These are phyloP conservation scores for Raddia guianensis DNA, from an alignment of 176 grass and related monocot species.

Conservation along the genomic window DNA sequence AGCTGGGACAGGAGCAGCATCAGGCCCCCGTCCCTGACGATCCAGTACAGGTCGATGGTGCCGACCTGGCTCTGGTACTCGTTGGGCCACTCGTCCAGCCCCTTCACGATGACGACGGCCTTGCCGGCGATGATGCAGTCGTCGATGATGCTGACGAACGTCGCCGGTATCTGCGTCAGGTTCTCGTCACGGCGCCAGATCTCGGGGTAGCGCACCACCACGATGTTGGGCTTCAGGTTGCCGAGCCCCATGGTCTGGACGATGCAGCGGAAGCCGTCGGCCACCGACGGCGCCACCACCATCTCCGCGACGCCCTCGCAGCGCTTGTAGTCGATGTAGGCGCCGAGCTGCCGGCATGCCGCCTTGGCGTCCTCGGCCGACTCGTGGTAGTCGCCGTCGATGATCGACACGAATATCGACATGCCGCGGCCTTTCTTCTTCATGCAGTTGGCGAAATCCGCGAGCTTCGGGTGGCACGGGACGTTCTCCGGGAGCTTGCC, in stretches of 20 bases:
- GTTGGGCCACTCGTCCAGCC: slow-evolving; percentile 94
- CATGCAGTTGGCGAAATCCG: slow-evolving; percentile 93
- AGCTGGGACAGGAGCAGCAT: slow-evolving; percentile 95
- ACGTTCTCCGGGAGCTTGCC: slow-evolving; percentile 91
- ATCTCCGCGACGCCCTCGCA: slow-evolving; percentile 95
- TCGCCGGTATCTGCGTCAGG: slow-evolving; percentile 75
- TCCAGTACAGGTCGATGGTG: slow-evolving; percentile 94
- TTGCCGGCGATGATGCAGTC: slow-evolving; percentile 96
- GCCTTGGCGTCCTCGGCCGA: slow-evolving; percentile 71
- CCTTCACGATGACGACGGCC: slow-evolving; percentile 91
- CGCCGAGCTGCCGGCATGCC: slow-evolving; percentile 53
- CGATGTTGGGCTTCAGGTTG: slow-evolving; percentile 94
- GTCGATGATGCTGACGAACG: slow-evolving; percentile 90
- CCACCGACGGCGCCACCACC: slow-evolving; percentile 74
- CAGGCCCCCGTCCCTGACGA: slow-evolving; percentile 86
- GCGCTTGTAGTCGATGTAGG: slow-evolving; percentile 86
- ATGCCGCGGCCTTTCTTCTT: slow-evolving; percentile 88
- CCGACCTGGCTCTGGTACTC: slow-evolving; percentile 86
- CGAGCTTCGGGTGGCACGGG: slow-evolving; percentile 93
- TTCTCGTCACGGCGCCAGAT: slow-evolving; percentile 83
- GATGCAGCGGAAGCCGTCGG: slow-evolving; percentile 77
- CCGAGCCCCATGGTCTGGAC: slow-evolving; percentile 95
- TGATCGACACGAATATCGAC: slow-evolving; percentile 82
- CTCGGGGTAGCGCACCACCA: slow-evolving; percentile 94
- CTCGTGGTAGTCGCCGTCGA: slow-evolving; percentile 77